Evolutionary conservation across 2,329 filamentous ascomycete species (phyloP), one percentile per base, ranked within the genome.

Genomic region (Fusarium staphyleae): DNA sequence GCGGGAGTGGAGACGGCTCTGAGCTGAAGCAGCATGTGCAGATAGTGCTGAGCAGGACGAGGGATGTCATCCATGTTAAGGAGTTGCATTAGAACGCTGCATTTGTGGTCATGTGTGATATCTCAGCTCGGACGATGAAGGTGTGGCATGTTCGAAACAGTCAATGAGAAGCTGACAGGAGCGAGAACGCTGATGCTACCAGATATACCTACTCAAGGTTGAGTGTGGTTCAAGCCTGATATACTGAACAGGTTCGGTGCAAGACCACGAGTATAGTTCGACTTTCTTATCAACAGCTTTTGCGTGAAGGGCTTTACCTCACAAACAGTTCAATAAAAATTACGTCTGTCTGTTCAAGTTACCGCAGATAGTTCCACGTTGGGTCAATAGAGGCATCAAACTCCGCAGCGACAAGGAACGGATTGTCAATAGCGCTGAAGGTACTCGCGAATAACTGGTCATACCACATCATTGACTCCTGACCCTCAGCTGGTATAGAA

Each of bases 381-480:
- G 70, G 69, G 24, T 72, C 68, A 8, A 71, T 63, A 8, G 68
- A 70, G 2, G 69, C 58, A 43, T 72, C 68, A 35, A 72, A 70
- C 29, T 72, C 67, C 0, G 70, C 69, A 13, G 70, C 66, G 4
- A 66, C 69, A 12, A 72, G 56, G 18, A 70, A 71, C 0, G 70
- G 70, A 14, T 71, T 72, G 8, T 72, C 70, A 36, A 72, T 69
- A 1, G 69, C 69, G 18, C 67, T 70, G 35, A 72, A 72, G 0
- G 69, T 71, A 29, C 69, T 72, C 1, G 67, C 69, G 50, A 72
- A 72, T 14, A 72, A 35, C 30, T 72, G 70, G 7, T 72, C 70
- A 30, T 70, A 72, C 70, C 70, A 72, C 34, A 71, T 68, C 55
- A 72, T 70, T 1, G 70, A 71, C 43, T 72, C 69, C n/a, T 72